Evolutionary conservation across 176 grass and related monocot genomes (phyloP).

Genomic region (Metroxylon sagu): DNA sequence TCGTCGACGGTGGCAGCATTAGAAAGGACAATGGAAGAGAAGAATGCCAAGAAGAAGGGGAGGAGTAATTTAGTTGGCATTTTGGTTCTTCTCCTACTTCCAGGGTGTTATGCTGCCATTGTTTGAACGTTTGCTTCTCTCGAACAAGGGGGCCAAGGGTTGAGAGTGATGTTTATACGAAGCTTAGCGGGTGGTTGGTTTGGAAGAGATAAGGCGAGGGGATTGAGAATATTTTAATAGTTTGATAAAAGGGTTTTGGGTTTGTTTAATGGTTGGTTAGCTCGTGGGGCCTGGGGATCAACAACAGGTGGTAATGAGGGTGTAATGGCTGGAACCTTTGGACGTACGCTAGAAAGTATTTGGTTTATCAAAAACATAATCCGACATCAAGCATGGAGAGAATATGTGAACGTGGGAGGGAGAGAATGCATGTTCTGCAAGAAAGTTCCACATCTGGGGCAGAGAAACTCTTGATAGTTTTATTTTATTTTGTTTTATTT

Average conservation of each 20-base stretch:
- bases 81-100: neutral
- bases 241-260: neutral
- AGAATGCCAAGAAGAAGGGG: neutral
- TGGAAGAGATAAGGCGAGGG: neutral
- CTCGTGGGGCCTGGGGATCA: conserved; percentile 13
- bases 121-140: neutral
- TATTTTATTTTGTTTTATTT: no score
- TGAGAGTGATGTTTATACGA: neutral
- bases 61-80: neutral
- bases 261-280: neutral
- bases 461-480: no score
- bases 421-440: no score
- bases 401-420: neutral
- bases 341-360: conserved; percentile 9
- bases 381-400: conserved; percentile 14
- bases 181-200: neutral
- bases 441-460: no score
- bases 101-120: neutral
- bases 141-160: neutral
- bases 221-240: neutral
- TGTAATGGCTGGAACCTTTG: neutral
- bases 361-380: conserved; percentile 10
- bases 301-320: neutral
- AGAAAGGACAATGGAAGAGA: neutral
- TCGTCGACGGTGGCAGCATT: conserved; percentile 25